These are phyloP conservation scores for Oryza glumipatula DNA, from an alignment of 176 grass and related monocot species.

Conservation along the genomic window DNA sequence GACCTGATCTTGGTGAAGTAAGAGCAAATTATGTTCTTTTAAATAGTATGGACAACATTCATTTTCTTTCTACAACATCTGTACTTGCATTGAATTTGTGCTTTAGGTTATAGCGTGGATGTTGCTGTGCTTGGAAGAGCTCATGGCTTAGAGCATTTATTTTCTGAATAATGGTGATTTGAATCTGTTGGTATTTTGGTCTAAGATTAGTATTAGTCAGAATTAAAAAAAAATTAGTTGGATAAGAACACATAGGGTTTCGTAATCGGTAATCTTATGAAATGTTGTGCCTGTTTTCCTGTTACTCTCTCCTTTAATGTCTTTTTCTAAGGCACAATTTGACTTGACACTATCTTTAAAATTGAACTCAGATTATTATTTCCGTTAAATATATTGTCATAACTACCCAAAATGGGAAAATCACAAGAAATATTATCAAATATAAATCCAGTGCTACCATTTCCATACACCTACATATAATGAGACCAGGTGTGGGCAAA, in stretches of 20 bases:
- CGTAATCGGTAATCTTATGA: conserved; percentile 10
- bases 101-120: conserved; percentile 23
- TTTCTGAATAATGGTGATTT: conserved; percentile 2
- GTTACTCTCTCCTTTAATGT: background rate
- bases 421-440: background rate
- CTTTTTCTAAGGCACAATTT: background rate
- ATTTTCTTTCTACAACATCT: conserved; percentile 16
- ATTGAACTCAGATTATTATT: background rate
- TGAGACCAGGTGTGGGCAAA: background rate
- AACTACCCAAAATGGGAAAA: background rate
- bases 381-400: background rate
- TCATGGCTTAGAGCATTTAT: conserved; percentile 2
- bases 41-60: background rate
- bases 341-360: background rate
- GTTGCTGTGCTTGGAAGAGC: background rate
- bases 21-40: conserved; percentile 17
- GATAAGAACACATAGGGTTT: background rate
- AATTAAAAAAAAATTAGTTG: background rate
- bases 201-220: conserved; percentile 14
- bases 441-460: background rate
- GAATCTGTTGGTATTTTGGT: conserved; percentile 15
- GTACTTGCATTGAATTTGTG: conserved; percentile 22
- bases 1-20: conserved; percentile 92
- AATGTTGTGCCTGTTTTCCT: conserved; percentile 8
- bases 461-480: background rate